Evolutionary conservation across 257 asterid genomes (phyloP).

Genomic region (Penstemon barbatus): DNA sequence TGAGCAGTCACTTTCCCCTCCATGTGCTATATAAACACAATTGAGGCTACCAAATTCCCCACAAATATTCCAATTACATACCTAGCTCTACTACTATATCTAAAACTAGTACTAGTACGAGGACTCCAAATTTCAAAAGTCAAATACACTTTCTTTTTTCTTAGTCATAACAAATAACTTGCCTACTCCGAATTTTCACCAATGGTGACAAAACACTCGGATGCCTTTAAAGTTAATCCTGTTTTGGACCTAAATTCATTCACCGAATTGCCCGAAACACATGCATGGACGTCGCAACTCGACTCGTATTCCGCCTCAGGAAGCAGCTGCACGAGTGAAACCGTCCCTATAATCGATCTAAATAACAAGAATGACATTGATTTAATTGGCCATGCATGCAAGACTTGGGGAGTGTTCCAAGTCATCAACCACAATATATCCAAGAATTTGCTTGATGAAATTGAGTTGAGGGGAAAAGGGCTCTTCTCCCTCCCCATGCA

Average conservation of each 20-base stretch:
- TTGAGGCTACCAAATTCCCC: constrained; percentile 26
- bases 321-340: constrained; percentile 20
- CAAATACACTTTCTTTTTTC: constrained; percentile 11
- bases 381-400: constrained; percentile 83
- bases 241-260: constrained; percentile 57
- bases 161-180: not conserved
- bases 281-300: constrained; percentile 64
- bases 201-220: constrained; percentile 26
- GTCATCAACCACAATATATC: constrained; percentile 58
- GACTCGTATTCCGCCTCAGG: constrained; percentile 26
- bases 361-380: constrained; percentile 39
- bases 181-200: constrained; percentile 39
- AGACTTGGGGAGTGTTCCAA: constrained; percentile 85
- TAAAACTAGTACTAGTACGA: constrained; percentile 28
- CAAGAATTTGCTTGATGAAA: constrained; percentile 38
- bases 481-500: constrained; percentile 83
- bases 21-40: constrained; percentile 49
- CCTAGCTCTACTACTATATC: constrained; percentile 28
- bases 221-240: constrained; percentile 35
- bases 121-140: constrained; percentile 17
- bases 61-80: constrained; percentile 20
- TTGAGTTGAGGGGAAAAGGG: constrained; percentile 40
- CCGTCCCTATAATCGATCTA: constrained; percentile 69
- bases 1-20: constrained; percentile 49
- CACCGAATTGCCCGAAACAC: constrained; percentile 81